Conservation (phyloP, 2,329 filamentous ascomycete species). For the Alternaria longipes region DNA sequence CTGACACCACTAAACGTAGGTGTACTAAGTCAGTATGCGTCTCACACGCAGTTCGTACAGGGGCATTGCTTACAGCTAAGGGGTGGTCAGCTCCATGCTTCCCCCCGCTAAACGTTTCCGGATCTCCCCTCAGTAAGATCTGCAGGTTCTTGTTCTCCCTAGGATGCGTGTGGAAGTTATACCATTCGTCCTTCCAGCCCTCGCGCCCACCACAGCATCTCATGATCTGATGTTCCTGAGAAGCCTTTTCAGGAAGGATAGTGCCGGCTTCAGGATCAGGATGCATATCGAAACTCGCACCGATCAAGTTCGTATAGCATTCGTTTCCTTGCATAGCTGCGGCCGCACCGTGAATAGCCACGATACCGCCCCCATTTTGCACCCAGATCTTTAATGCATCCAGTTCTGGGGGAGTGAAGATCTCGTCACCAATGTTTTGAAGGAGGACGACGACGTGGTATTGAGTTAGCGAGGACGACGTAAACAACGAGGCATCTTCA, state of each 20-base stretch:
- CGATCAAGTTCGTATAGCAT: slow-evolving; percentile 36
- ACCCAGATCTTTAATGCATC: slow-evolving; percentile 28
- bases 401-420: slow-evolving; percentile 24
- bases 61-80: slow-evolving; percentile 12
- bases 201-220: slow-evolving; percentile 7
- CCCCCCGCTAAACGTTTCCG: slow-evolving; percentile 30
- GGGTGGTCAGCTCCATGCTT: slow-evolving; percentile 41
- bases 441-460: slow-evolving; percentile 29
- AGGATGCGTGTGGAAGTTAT: slow-evolving; percentile 40
- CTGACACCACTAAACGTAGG: slow-evolving; percentile 33
- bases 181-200: slow-evolving; percentile 41
- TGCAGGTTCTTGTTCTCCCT: slow-evolving; percentile 29
- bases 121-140: slow-evolving; percentile 33
- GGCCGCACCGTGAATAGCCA: slow-evolving; percentile 40
- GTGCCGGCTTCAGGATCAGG: slow-evolving; percentile 31
- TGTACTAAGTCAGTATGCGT: neutral
- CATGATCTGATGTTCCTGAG: slow-evolving; percentile 18
- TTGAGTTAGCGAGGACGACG: slow-evolving; percentile 5
- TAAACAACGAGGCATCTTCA: slow-evolving; percentile 32
- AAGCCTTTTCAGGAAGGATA: slow-evolving; percentile 20
- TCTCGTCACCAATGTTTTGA: slow-evolving; percentile 25
- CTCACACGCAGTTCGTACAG: neutral
- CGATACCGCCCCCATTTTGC: slow-evolving; percentile 31
- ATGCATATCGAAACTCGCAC: slow-evolving; percentile 41
- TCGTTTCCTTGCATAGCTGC: slow-evolving; percentile 32